Evolutionary conservation across 2,329 filamentous ascomycete genomes (phyloP), one percentile per base, ranked within the genome.

Genomic region (Sporothrix curviconia): DNA sequence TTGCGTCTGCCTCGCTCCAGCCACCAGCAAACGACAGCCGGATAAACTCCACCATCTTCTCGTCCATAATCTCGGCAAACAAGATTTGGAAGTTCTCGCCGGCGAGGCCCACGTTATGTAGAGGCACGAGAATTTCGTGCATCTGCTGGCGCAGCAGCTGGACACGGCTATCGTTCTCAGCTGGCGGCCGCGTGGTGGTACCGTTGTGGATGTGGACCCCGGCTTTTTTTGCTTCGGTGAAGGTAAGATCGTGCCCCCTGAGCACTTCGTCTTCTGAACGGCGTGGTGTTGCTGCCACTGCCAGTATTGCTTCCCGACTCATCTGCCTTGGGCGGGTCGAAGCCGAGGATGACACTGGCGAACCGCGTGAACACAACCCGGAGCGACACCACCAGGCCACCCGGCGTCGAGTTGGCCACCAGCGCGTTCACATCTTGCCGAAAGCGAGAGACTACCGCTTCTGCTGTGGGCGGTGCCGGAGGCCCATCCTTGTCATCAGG

Each of bases 11-110:
- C 61, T 67, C 63, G n/a, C 65, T 63, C 83, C 87, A 91, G 49
- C 84, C 76, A 2, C 85, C 81, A 58, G 82, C 76, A 65, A 84
- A 90, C 7, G 79, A 80, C 50, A 77, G 75, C 39, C 74, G 73
- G 40, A 91, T 80, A 63, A 85, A 87, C 12, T 79, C 74, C 43
- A 78, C 77, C 76, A 91, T 83, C 59, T 85, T 76, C 36, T 73
- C 72, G 66, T 90, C 79, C 77, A 90, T 85, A 25, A 87, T 78
- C 68, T 87, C 83, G 15, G 86, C 88, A 65, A 90, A 86, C 36
- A 87, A 75, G 30, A 86, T 79, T 65, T 90, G 85, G 53, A 88
- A 87, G 50, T 74, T 77, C 64, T 88, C 84, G 25, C 85, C 86
- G 1, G 84, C 84, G 17, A 91, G 72, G 0, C 87, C 88, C 22